Base-by-base conservation (phyloP, 2,329 filamentous ascomycete genomes). In the Cladosporium sp. region DNA sequence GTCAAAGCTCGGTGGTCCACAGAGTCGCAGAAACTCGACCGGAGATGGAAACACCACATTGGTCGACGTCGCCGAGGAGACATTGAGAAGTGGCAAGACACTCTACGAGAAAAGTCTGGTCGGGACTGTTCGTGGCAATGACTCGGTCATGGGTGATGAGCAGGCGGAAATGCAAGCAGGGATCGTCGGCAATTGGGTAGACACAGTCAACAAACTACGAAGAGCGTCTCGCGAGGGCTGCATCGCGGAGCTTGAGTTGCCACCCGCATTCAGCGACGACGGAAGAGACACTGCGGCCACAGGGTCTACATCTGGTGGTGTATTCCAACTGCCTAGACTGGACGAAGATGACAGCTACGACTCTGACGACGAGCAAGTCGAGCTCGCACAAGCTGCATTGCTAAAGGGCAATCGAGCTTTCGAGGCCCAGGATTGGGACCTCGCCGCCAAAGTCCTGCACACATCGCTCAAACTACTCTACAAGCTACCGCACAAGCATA, bases 331-430 rank as follows among this genome's bases (percentile, higher is more conserved):
- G n/a, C 14, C 24, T 28, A 15, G 6, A n/a, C 3, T 47, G 38
- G 6, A 41, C 14, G 57, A 41, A 24, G 62, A 68, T n/a, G 65
- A 63, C 5, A 34, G 34, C 32, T 44, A 63, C 15, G 65, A 66
- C 24, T 70, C 60, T 28, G 73, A 74, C 8, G 72, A 75, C 63
- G 74, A 76, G 65, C 64, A 73, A 18, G 67, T 68, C 18, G 74
- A 76, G 54, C 68, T 75, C 32, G 73, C 72, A 14, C 71, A 72
- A 66, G 67, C 72, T 54, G 74, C 74, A n/a, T 63, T 74, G 47
- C 69, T 71, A 10, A 73, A 71, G 8, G 74, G 73, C 24, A 69
- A 65, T 18, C 62, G 66, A 62, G 70, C 73, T 26, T 75, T 75
- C 68, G 68, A 71, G 6, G 64, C 65, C 14, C 59, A 62, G 54